These are phyloP conservation scores for Bombardia bombarda DNA, from an alignment of 495 filamentous ascomycete genomes.

Conservation along the genomic window DNA sequence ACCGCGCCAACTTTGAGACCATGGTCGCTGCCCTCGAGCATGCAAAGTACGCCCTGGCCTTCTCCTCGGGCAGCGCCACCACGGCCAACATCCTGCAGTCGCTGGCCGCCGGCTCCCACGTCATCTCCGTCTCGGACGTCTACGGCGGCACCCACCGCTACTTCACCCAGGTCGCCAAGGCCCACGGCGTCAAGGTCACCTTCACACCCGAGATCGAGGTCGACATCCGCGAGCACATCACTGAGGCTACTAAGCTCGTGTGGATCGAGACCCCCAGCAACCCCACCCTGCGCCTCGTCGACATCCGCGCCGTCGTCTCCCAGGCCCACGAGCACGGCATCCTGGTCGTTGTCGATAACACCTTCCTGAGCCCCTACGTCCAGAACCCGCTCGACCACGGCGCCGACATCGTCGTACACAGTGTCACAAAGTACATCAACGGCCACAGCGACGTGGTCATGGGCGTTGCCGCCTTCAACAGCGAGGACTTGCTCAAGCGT, in stretches of 20 bases:
- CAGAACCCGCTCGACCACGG: conserved; percentile 94
- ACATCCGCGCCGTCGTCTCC: conserved; percentile 76
- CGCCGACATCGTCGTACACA: conserved; percentile 97
- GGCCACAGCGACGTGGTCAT: conserved; percentile 97
- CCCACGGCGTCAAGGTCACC: conserved; percentile 89
- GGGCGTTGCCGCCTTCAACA: conserved; percentile 95
- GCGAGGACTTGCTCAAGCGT: conserved; percentile 62
- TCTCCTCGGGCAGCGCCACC: conserved; percentile 88
- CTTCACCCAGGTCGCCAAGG: conserved; percentile 94
- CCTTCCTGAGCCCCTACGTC: conserved; percentile 90
- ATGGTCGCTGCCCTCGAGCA: conserved; percentile 88
- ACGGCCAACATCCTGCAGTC: conserved; percentile 91
- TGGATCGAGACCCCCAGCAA: conserved; percentile 98
- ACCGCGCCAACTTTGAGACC: conserved; percentile 86
- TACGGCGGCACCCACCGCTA: conserved; percentile 98
- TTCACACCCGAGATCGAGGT: conserved; percentile 88
- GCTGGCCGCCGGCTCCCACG: conserved; percentile 84
- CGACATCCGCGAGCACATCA: conserved; percentile 75
- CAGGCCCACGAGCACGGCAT: conserved; percentile 84
- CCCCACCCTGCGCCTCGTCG: conserved; percentile 83
- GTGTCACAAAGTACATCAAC: conserved; percentile 99
- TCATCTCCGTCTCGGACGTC: conserved; percentile 92
- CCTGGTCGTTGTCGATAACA: conserved; percentile 96
- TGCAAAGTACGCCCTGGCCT: conserved; percentile 88
- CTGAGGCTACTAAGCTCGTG: conserved; percentile 83